Conservation (phyloP, 768 basidiomycete genomes). For the Pleurotus sapidus region DNA sequence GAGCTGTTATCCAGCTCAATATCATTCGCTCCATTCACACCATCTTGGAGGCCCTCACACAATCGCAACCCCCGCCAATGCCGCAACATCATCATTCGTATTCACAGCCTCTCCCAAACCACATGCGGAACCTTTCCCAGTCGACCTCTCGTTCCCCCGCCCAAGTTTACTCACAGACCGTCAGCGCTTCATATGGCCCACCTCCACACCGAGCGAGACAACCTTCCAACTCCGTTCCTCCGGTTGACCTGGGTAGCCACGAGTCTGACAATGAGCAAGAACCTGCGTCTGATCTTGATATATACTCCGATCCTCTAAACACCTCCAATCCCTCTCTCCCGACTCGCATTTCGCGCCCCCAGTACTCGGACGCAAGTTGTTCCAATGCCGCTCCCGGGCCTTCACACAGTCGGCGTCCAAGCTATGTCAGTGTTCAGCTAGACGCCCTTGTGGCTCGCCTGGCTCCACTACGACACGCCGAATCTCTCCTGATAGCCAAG, state of each 20-base stretch:
- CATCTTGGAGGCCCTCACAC: conserved; percentile 55
- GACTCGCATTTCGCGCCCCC: background rate
- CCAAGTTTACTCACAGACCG: background rate
- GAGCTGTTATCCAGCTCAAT: conserved; percentile 80
- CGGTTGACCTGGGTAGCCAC: conserved; percentile 12
- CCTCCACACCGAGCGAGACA: background rate
- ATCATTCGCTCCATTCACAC: conserved; percentile 73
- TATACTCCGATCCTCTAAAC: background rate
- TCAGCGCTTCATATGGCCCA: background rate
- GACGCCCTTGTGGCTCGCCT: conserved; percentile 62
- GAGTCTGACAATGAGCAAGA: conserved; percentile 24
- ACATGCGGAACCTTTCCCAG: conserved; percentile 10
- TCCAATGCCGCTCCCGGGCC: background rate
- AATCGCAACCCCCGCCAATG: conserved; percentile 26
- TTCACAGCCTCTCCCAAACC: conserved; percentile 26
- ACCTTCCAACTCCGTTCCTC: conserved; percentile 2
- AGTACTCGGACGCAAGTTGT: background rate
- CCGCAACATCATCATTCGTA: conserved; percentile 20
- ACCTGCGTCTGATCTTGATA: conserved; percentile 9
- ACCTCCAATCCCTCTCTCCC: conserved; percentile 23
- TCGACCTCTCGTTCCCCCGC: background rate
- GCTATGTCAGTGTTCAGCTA: conserved; percentile 21
- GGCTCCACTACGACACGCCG: conserved; percentile 65
- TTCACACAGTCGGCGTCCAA: background rate
- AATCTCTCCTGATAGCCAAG: conserved; percentile 64